Base-by-base conservation (phyloP, 345 rosid genomes). In the Murraya paniculata region DNA sequence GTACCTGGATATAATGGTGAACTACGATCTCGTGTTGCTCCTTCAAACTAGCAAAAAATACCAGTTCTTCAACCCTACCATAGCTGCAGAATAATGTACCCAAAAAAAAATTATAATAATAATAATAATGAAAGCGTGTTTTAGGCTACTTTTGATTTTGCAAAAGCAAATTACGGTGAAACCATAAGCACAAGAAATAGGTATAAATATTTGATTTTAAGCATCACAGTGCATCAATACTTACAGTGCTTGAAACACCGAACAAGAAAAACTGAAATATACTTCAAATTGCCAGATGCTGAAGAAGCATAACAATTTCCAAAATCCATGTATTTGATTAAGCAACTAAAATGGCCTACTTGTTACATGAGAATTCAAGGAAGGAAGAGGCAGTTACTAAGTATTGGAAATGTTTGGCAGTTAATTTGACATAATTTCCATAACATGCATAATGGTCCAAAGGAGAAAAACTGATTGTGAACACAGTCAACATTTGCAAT, bases 11-110 rank as follows among this genome's bases (percentile, higher is more conserved):
- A 78, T 94, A 89, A 81, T 94, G 88, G 81, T 94, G 97, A 79
- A 96, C 82, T 21, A 96, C 98, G 84, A 94, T 92, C 78, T 92
- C 99, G 78, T 92, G 88, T 77, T 91, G 99, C 86, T 87, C 98
- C 91, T 94, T 94, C 84, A 96, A 85, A 84, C 89, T 88, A 79
- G 98, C 99, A 89, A 92, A 96, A 89, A 89, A 96, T 67, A 96
- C 98, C 79, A 96, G 84, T 79, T 96, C 99, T 85, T 96, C 98
- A 68, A 94, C 99, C 78, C 98, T 87, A 25, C 99, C 98, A 75
- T 92, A 94, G 81, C 99, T 96, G 90, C 90, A 88, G 80, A 60
- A 73, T 72, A 56, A 87, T 80, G 84, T 82, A 80, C 53, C 30
- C 25, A 71, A 18, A 69, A 45, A 78, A 75, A 53, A 64, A 41